Evolutionary conservation across 2,329 filamentous ascomycete species (phyloP).

Genomic region (Gremmenia infestans): DNA sequence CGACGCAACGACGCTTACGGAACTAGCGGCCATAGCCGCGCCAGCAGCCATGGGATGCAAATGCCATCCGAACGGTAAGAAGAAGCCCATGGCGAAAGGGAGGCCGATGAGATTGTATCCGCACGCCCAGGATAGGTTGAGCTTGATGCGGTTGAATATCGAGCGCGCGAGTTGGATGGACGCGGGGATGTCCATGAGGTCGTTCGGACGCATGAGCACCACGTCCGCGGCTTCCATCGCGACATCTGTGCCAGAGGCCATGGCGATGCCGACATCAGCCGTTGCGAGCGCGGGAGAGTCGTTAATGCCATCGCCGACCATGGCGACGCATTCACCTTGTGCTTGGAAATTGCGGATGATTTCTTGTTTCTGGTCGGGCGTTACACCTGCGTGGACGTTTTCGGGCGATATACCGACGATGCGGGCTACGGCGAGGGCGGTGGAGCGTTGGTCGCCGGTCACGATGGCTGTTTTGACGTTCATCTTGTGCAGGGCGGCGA

Average conservation of each 20-base stretch:
- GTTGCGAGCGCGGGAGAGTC: constrained; percentile 93
- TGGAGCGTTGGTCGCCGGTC: constrained; percentile 83
- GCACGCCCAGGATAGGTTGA: constrained; percentile 90
- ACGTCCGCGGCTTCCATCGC: constrained; percentile 97
- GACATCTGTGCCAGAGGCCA: constrained; percentile 89
- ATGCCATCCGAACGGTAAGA: constrained; percentile 81
- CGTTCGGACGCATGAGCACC: constrained; percentile 88
- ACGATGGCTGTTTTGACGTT: constrained; percentile 86
- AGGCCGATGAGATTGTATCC: constrained; percentile 88
- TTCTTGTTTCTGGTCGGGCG: constrained; percentile 83
- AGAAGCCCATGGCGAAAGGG: constrained; percentile 94
- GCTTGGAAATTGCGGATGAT: constrained; percentile 76
- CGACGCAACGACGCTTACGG: constrained; percentile 82
- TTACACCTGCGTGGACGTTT: constrained; percentile 80
- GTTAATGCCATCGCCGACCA: constrained; percentile 99
- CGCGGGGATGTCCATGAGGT: constrained; percentile 89
- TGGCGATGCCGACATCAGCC: constrained; percentile 87
- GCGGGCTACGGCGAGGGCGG: constrained; percentile 76
- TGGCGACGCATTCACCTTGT: constrained; percentile 74
- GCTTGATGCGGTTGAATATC: constrained; percentile 89
- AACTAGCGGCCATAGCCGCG: constrained; percentile 87
- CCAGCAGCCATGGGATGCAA: constrained; percentile 93
- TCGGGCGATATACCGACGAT: constrained; percentile 73
- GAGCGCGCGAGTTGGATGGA: constrained; percentile 73
- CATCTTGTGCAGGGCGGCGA: constrained; percentile 78